Percentiles rank a stretch among this genome's conserved stretches.
Conservation (phyloP, 371 early-diverging fungal genomes). For the Lichtheimia ramosa region DNA sequence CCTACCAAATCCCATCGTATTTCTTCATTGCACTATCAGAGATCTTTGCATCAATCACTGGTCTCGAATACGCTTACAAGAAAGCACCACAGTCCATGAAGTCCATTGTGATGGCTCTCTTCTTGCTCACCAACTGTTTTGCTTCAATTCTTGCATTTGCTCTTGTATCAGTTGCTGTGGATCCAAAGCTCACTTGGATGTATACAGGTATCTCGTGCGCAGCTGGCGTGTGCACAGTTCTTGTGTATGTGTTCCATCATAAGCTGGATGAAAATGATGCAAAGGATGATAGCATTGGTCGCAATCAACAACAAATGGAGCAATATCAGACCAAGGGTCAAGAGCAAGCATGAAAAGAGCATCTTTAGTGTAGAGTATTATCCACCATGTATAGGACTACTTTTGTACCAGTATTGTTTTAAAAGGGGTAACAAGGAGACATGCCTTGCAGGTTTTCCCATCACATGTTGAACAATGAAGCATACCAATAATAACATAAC, state of each 20-base stretch:
- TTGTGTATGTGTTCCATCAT: constrained; percentile 21
- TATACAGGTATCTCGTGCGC: constrained; percentile 52
- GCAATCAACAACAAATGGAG: not conserved
- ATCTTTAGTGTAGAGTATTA: too few species aligned
- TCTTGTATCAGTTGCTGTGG: constrained; percentile 64
- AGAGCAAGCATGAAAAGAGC: too few species aligned
- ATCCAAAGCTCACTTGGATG: constrained; percentile 70
- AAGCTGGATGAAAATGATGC: constrained; percentile 20
- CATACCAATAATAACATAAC: too few species aligned
- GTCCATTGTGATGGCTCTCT: constrained; percentile 74
- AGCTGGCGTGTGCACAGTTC: constrained; percentile 11
- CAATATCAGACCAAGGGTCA: too few species aligned
- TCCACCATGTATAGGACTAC: too few species aligned
- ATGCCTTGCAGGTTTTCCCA: too few species aligned
- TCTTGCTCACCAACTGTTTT: constrained; percentile 69
- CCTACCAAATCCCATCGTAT: constrained; percentile 67
- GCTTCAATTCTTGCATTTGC: constrained; percentile 68
- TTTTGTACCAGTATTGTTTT: too few species aligned
- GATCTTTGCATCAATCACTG: constrained; percentile 73
- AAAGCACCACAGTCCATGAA: constrained; percentile 78
- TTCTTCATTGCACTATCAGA: constrained; percentile 62
- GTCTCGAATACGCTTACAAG: constrained; percentile 79
- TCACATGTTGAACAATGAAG: too few species aligned
- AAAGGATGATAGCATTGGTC: constrained; percentile 27
- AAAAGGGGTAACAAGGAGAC: too few species aligned